phyloP scores from a whole-genome alignment of 2,329 filamentous ascomycete genomes.

The Salinomyces thailandicus region DNA sequence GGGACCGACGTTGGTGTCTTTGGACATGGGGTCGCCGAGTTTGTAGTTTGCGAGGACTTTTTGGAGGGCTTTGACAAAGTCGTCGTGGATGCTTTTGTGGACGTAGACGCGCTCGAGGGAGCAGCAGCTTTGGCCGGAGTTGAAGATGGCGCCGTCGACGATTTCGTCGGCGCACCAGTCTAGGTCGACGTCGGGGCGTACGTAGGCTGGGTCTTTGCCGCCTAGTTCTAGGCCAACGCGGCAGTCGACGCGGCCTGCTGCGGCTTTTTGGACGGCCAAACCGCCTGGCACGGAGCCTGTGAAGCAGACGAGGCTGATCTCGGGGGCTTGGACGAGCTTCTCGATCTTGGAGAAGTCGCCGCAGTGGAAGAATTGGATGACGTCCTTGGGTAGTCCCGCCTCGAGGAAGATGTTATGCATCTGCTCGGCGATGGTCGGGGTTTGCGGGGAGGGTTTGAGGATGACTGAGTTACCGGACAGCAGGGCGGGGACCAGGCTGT shows the following conservation, averaged over 20 bases:
- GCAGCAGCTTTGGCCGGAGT: conserved; percentile 97
- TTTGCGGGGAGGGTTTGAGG: conserved; percentile 89
- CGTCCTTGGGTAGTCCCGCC: conserved; percentile 70
- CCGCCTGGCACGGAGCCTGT: conserved; percentile 87
- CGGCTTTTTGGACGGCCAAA: conserved; percentile 73
- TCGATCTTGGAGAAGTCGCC: conserved; percentile 70
- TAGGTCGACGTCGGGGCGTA: conserved; percentile 75
- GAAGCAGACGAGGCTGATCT: conserved; percentile 76
- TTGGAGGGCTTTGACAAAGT: conserved; percentile 69
- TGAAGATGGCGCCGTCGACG: conserved; percentile 92
- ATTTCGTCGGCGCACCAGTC: conserved; percentile 90
- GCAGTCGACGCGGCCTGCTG: conserved; percentile 66
- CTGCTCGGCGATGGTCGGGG: conserved; percentile 82
- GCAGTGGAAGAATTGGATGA: conserved; percentile 87
- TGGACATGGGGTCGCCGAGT: conserved; percentile 77
- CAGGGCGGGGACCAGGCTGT: conserved; percentile 84
- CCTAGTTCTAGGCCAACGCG: conserved; percentile 84
- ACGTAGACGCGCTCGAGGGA: conserved; percentile 88
- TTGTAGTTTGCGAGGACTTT: conserved; percentile 68
- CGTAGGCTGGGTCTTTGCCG: conserved; percentile 88
- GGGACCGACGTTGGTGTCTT: conserved; percentile 72
- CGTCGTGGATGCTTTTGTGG: conserved; percentile 70
- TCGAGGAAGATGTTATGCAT: conserved; percentile 64
- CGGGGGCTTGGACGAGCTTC: conserved; percentile 63
- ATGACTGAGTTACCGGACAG: conserved; percentile 85